phyloP scores from a whole-genome alignment of 75 land plant genomes.

The Pinus taeda region DNA sequence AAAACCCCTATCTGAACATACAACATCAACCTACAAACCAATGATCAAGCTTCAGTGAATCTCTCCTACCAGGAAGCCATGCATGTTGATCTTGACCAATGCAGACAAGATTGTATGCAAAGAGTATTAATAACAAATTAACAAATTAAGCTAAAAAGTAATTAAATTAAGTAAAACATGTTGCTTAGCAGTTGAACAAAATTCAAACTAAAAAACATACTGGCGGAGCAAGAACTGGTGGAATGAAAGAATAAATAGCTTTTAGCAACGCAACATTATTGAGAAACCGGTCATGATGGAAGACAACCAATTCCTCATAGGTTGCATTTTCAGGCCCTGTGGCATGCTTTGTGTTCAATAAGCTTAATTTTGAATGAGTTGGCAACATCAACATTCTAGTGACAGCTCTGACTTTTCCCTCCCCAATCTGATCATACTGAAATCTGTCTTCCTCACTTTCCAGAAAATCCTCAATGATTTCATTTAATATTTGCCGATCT shows the following conservation, averaged over 20 bases:
- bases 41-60: too few species aligned
- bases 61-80: too few species aligned
- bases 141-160: too few species aligned
- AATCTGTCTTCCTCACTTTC: slow-evolving; percentile 26
- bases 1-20: slow-evolving; percentile 78
- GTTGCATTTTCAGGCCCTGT: slow-evolving; percentile 51
- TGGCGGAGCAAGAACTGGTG: slow-evolving; percentile 81
- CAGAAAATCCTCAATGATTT: slow-evolving; percentile 37
- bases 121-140: too few species aligned
- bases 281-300: slow-evolving; percentile 73
- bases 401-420: slow-evolving; percentile 68
- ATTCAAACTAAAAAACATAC: slow-evolving; percentile 30
- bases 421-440: slow-evolving; percentile 19
- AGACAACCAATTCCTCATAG: slow-evolving; percentile 61
- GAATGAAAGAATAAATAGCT: slow-evolving; percentile 78
- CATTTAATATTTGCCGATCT: slow-evolving; percentile 44
- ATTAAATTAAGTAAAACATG: neutral
- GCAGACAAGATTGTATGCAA: too few species aligned
- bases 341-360: slow-evolving; percentile 33
- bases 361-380: slow-evolving; percentile 34
- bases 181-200: too few species aligned
- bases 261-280: slow-evolving; percentile 51
- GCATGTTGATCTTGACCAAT: too few species aligned
- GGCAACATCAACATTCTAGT: slow-evolving; percentile 73
- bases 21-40: slow-evolving; percentile 46